These are phyloP conservation scores for Tuber borchii DNA, from an alignment of 495 filamentous ascomycete species.

Conservation along the genomic window DNA sequence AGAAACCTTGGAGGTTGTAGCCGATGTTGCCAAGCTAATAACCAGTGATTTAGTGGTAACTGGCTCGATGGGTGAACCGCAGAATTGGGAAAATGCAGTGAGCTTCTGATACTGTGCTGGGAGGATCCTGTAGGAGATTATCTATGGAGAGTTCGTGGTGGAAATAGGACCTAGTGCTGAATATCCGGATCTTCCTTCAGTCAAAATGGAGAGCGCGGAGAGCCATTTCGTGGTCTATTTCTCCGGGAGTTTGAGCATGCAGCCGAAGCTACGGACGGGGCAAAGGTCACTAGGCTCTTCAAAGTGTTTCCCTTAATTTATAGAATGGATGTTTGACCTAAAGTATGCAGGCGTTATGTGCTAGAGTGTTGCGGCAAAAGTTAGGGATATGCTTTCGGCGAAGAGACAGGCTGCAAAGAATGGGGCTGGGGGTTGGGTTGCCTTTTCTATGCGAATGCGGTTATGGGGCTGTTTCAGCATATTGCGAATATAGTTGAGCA, in stretches of 20 bases:
- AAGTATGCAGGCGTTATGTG: conserved; percentile 91
- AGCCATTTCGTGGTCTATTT: conserved; percentile 81
- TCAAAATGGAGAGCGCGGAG: conserved; percentile 79
- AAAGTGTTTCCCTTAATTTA: conserved; percentile 95
- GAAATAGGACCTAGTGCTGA: conserved; percentile 91
- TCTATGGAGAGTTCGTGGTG: conserved; percentile 80
- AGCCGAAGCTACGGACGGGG: conserved; percentile 71
- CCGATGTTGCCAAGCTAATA: conserved; percentile 93
- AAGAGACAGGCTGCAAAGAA: conserved; percentile 36
- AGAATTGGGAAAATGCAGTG: conserved; percentile 97
- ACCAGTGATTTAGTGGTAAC: conserved; percentile 91
- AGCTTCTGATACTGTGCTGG: conserved; percentile 76
- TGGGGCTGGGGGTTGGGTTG: conserved; percentile 55
- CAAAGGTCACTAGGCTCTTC: conserved; percentile 89
- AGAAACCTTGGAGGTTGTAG: conserved; percentile 83
- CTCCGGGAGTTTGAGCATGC: conserved; percentile 93
- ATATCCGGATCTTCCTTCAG: conserved; percentile 80
- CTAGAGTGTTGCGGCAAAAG: conserved; percentile 76
- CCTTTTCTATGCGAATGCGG: conserved; percentile 84
- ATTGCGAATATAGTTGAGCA: conserved; percentile 92
- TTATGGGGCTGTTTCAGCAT: conserved; percentile 92
- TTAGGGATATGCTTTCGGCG: conserved; percentile 69
- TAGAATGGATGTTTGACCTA: conserved; percentile 76
- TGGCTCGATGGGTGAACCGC: conserved; percentile 94
- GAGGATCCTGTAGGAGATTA: conserved; percentile 68